A percentile compares a stretch with the other conserved stretches of the same genome.
Conservation (phyloP, 768 basidiomycete genomes). For the Rhodotorula toruloides region DNA sequence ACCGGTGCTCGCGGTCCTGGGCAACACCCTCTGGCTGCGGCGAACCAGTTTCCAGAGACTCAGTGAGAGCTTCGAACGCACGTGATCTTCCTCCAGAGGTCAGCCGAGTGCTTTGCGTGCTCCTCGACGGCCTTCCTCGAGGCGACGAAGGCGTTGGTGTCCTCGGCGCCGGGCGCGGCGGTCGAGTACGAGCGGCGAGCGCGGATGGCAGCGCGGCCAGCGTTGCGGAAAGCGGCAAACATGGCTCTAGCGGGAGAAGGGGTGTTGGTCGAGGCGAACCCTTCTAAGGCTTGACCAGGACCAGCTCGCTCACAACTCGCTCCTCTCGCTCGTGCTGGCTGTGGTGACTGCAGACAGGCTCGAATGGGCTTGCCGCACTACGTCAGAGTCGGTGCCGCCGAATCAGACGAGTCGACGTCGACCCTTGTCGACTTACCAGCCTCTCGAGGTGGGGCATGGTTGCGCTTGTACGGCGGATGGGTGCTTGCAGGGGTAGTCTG, state of each 20-base stretch:
- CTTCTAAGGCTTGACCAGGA: background rate
- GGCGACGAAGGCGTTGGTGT: conserved; percentile 14
- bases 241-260: background rate
- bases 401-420: too few relatives aligned
- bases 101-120: conserved; percentile 30
- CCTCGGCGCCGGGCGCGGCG: conserved; percentile 11
- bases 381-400: too few relatives aligned
- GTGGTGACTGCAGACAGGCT: too few relatives aligned
- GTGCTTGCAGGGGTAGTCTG: too few relatives aligned
- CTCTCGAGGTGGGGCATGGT: too few relatives aligned
- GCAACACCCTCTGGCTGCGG: too few relatives aligned
- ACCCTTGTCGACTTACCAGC: too few relatives aligned
- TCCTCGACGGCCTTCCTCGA: conserved; percentile 22
- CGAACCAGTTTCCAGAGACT: too few relatives aligned
- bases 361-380: too few relatives aligned
- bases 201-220: conserved; percentile 5
- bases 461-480: too few relatives aligned
- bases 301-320: background rate
- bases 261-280: background rate
- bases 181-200: conserved; percentile 22
- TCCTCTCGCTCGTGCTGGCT: too few relatives aligned
- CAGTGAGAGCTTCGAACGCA: conserved; percentile 5
- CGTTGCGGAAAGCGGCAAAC: conserved; percentile 17
- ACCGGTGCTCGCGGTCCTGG: too few relatives aligned
- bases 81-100: conserved; percentile 41